Conservation (phyloP, 2,329 filamentous ascomycete species). For the Trichoderma simmonsii region DNA sequence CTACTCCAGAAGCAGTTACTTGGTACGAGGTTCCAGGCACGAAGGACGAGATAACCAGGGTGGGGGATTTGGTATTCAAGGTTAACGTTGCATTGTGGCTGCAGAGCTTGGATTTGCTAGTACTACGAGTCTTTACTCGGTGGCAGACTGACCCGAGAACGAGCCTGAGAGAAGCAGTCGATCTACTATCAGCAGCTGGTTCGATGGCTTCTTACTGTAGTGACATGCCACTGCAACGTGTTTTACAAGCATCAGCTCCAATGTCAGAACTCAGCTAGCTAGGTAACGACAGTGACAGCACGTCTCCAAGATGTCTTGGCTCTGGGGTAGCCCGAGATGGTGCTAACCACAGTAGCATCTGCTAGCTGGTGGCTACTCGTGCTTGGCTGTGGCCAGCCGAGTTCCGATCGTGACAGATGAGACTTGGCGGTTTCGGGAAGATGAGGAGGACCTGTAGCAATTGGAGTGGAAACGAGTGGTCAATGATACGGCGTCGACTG, state of each 20-base stretch:
- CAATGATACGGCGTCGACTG: background rate
- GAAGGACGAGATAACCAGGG: background rate
- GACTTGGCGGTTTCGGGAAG: background rate
- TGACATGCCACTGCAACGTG: background rate
- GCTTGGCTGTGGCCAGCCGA: background rate
- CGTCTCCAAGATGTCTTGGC: background rate
- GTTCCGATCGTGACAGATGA: background rate
- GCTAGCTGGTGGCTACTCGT: background rate
- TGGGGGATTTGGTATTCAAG: background rate
- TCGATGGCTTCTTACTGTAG: background rate
- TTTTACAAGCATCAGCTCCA: background rate
- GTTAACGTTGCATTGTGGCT: conserved; percentile 7
- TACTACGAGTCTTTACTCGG: background rate
- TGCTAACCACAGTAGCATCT: background rate
- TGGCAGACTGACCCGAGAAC: background rate
- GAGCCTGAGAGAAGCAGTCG: background rate
- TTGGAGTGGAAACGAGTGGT: background rate
- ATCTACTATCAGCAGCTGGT: background rate
- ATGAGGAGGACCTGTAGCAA: background rate
- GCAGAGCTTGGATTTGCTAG: background rate
- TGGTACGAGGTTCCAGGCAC: background rate
- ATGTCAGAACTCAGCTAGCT: background rate
- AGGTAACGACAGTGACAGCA: background rate
- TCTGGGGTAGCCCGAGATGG: background rate
- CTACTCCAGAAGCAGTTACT: background rate